Base-by-base conservation (phyloP, 2,329 filamentous ascomycete species). In the Aureobasidium melanogenum region DNA sequence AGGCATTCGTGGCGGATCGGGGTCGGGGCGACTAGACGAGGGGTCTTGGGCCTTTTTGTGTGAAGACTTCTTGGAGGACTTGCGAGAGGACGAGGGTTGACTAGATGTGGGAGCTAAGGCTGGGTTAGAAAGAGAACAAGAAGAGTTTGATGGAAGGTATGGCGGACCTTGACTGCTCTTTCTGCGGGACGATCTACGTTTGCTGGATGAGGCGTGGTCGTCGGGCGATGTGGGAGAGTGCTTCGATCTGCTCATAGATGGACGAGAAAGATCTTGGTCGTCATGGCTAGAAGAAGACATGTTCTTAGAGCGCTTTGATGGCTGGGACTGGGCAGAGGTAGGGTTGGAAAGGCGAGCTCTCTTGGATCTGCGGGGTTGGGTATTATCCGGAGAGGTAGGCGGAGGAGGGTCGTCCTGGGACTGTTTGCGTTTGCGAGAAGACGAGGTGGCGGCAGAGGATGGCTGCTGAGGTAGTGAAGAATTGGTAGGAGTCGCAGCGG, bases 241-340 rank as follows among this genome's bases (percentile, higher is more conserved):
- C 71, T 85, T 86, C 69, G 60, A 62, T 66, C 63, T 43, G 67
- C 75, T 64, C 69, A 66, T 63, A 66, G 55, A 61, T 46, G 38
- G 46, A 61, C 43, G 63, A 14, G 58, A 38, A 41, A 41, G n/a
- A 51, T 56, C 17, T 44, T 60, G 22, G 1, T 41, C 61, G 62
- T 55, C 82, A 68, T 82, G 91, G 88, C 84, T 84, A 75, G 82
- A 81, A 74, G 82, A 85, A 71, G 89, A 89, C 89, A 92, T 93
- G 63, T 65, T 68, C 58, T 66, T 69, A 57, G 74, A 70, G 70
- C 80, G 75, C 66, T 78, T 73, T 52, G 78, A 71, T 65, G 68
- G 73, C 69, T 72, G 67, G 67, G 68, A 19, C 55, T 68, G 64
- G 47, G 73, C 74, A 68, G 71, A 68, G 68, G 69, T 73, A 68